Percentiles rank a stretch among this genome's conserved stretches.
Conservation (phyloP, 352 stramenopile species). For the Phytophthora chlamydospora region DNA sequence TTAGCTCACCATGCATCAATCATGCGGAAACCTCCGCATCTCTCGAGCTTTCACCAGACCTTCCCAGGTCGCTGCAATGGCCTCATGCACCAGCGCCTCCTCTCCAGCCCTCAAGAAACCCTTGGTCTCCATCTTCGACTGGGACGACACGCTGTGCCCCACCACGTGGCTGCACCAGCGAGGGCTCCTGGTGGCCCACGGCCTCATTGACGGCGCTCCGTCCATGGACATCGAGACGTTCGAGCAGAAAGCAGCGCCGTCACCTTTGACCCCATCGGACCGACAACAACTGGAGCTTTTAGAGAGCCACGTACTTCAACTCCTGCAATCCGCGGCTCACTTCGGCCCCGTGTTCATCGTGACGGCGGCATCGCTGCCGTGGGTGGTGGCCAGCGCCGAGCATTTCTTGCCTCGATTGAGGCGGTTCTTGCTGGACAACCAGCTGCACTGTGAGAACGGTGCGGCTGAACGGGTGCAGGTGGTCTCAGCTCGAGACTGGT, state of each 20-base stretch:
- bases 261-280: conserved; percentile 25
- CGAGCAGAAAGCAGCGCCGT: conserved; percentile 1
- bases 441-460: conserved; percentile 24
- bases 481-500: conserved; percentile 68
- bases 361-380: conserved; percentile 60
- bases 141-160: conserved; percentile 72
- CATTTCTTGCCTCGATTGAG: conserved; percentile 54
- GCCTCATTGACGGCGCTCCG: conserved; percentile 41
- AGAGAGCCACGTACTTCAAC: conserved; percentile 45
- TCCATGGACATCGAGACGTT: conserved; percentile 33
- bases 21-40: background rate
- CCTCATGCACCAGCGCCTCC: background rate
- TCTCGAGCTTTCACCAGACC: conserved; percentile 1
- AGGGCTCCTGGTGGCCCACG: conserved; percentile 47
- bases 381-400: conserved; percentile 51
- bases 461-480: conserved; percentile 44
- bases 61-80: background rate
- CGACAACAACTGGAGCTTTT: conserved; percentile 36
- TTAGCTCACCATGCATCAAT: background rate
- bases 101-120: conserved; percentile 25
- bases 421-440: conserved; percentile 43
- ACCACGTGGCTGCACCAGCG: conserved; percentile 60
- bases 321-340: conserved; percentile 47
- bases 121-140: conserved; percentile 60
- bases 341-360: conserved; percentile 68